Evolutionary conservation across 1,139 yeast species (phyloP), one percentile per base, ranked within the genome.

Genomic region (Waltiozyma sp.): DNA sequence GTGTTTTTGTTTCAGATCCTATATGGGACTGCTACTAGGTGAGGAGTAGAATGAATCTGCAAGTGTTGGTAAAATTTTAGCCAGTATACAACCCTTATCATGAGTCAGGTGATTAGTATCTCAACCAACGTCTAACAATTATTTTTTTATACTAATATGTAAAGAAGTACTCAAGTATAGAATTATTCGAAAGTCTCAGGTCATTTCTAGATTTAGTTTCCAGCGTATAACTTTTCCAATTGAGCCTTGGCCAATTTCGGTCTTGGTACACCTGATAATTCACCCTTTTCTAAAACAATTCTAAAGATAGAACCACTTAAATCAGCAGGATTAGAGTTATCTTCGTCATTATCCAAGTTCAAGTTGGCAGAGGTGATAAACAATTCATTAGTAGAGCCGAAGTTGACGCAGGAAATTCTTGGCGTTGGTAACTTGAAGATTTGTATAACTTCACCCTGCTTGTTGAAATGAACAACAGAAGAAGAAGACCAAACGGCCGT

Each of bases 371-470:
- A 72, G 13, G 95, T 82, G 40, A 87, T 75, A 53, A 72, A 80
- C 45, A 88, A 53, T 44, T 77, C 81, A 53, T 77, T 73, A 14
- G 58, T 59, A 3, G 95, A 94, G 7, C 88, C 94, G 50, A 84
- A 69, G 1, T 81, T 72, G 38, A 82, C 80, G 57, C 95, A 84
- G 4, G 91, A 77, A 38, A 79, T 62, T 50, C 80, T 66, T 42
- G 70, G 56, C 1, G 64, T 60, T 1, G 95, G 95, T 41, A 88
- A 57, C 11, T 58, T 47, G 56, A 69, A 73, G 47, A 70, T 72
- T 50, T 73, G 72, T 19, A 77, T 59, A 26, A 82, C 58, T 42
- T 69, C 57, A 1, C 89, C 91, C 0, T 58, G 46, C 5, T 68
- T 43, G 47, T 74, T 66, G 46, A 76, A 66, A 52, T 76, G 76